Base-by-base conservation (phyloP, 2,329 filamentous ascomycete species). In the Colletotrichum magnum region DNA sequence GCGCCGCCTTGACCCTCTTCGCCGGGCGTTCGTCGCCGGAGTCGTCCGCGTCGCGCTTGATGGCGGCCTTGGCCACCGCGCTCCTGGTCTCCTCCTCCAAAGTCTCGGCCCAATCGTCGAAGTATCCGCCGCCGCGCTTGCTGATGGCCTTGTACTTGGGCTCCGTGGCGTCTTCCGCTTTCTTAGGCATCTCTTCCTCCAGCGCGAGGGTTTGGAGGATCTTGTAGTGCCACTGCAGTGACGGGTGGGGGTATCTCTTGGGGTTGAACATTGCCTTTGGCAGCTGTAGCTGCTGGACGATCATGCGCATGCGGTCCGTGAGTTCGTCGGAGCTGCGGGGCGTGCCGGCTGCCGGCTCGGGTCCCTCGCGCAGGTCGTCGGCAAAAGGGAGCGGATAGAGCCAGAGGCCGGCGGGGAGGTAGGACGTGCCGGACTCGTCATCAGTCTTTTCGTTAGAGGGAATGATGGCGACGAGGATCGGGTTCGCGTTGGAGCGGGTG, bases 211-310 rank as follows among this genome's bases (percentile, higher is more conserved):
- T 92, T 80, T 99, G 96, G 0, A 99, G 84, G 53, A 99, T 97
- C 71, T 90, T 92, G 84, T 98, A 99, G 82, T 98, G 96, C 95
- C 95, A 99, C 81, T 99, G 96, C 26, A 99, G 85, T 9, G 93
- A 88, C 10, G 95, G 94, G 71, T 99, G 99, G 0, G 96, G 94
- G 75, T 98, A 98, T 76, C 92, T 96, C 1, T 85, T 84, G 1
- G 95, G 95, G 73, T 97, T 92, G 77, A 97, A 99, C 39, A 88
- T 85, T 6, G 88, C 94, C 75, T 93, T 95, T 0, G 96, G 96
- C 7, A 99, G 88, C 77, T 97, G 94, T 0, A 98, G 84, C 73
- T 97, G 94, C 77, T 96, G 92, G 2, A 98, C 85, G 4, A 98
- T 88, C 6, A 87, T 87, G 56, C 93, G 88, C 95, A 98, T 98